A percentile compares a stretch with the other conserved stretches of the same genome.
These are phyloP conservation scores for Diatrype stigma DNA, from an alignment of 2,329 filamentous ascomycete species.

Conservation along the genomic window DNA sequence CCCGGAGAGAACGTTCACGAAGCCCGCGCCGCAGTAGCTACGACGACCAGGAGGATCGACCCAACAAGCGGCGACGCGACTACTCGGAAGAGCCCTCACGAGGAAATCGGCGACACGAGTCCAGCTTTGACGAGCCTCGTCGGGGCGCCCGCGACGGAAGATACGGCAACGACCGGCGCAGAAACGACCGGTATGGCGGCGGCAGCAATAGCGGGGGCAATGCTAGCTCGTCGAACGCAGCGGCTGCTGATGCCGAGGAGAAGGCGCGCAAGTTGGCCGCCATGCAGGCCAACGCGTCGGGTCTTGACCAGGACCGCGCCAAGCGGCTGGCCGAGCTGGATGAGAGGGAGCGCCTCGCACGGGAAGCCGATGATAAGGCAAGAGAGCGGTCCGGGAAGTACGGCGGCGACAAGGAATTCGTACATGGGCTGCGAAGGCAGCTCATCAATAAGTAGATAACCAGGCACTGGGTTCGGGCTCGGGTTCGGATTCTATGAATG, in stretches of 20 bases:
- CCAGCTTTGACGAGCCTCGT: constrained; percentile 19
- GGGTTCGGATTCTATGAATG: neutral
- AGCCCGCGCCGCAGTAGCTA: constrained; percentile 27
- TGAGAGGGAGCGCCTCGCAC: constrained; percentile 58
- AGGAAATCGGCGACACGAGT: constrained; percentile 16
- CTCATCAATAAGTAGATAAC: constrained; percentile 18
- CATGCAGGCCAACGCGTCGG: constrained; percentile 68
- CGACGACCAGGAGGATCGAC: constrained; percentile 21
- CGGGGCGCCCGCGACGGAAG: constrained; percentile 22
- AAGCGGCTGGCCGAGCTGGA: constrained; percentile 63
- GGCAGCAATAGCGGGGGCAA: constrained; percentile 12
- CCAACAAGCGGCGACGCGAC: constrained; percentile 28
- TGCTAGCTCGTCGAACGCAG: constrained; percentile 15
- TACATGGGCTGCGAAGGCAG: constrained; percentile 58
- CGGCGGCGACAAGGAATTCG: constrained; percentile 62
- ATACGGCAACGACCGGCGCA: constrained; percentile 14
- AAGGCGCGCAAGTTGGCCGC: constrained; percentile 64
- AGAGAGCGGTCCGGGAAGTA: constrained; percentile 56
- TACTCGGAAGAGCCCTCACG: constrained; percentile 20
- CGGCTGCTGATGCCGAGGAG: constrained; percentile 38
- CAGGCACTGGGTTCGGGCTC: neutral
- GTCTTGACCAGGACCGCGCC: constrained; percentile 67
- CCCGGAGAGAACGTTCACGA: constrained; percentile 25
- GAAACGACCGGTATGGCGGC: constrained; percentile 15
- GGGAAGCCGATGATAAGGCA: constrained; percentile 63